Conservation (phyloP, 2,329 filamentous ascomycete genomes). For the Sphaerulina musiva region DNA sequence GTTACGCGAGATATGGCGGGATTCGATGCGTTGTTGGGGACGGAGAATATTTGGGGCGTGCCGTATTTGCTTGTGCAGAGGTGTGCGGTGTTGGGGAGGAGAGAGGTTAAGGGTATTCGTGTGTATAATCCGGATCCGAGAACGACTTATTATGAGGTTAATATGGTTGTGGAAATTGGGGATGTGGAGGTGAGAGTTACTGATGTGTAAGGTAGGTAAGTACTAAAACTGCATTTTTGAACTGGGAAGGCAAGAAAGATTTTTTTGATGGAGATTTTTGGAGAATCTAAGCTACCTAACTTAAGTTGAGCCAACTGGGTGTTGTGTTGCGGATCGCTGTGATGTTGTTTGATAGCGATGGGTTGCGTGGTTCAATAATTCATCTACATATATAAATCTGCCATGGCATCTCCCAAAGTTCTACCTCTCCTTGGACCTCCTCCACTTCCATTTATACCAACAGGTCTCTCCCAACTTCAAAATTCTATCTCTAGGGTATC, state of each 20-base stretch:
- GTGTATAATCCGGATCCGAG: constrained; percentile 4
- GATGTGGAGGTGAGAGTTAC: not conserved
- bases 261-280: too few relatives aligned
- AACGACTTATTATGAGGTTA: constrained; percentile 6
- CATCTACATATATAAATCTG: too few relatives aligned
- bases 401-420: too few relatives aligned
- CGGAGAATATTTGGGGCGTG: constrained; percentile 10
- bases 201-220: not conserved
- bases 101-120: constrained; percentile 13
- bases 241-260: too few relatives aligned
- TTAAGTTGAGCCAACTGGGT: not conserved
- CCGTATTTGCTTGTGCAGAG: constrained; percentile 16
- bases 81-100: constrained; percentile 5
- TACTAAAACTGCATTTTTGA: too few relatives aligned
- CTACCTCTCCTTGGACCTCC: too few relatives aligned
- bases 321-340: too few relatives aligned
- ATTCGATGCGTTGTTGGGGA: constrained; percentile 14
- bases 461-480: not conserved
- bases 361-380: too few relatives aligned
- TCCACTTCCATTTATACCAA: too few relatives aligned
- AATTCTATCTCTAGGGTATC: not conserved
- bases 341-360: too few relatives aligned
- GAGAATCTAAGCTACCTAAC: too few relatives aligned
- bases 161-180: constrained; percentile 18
- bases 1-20: constrained; percentile 5